phyloP scores from a whole-genome alignment of 805 yeast species.

The Myxozyma sirexii region DNA sequence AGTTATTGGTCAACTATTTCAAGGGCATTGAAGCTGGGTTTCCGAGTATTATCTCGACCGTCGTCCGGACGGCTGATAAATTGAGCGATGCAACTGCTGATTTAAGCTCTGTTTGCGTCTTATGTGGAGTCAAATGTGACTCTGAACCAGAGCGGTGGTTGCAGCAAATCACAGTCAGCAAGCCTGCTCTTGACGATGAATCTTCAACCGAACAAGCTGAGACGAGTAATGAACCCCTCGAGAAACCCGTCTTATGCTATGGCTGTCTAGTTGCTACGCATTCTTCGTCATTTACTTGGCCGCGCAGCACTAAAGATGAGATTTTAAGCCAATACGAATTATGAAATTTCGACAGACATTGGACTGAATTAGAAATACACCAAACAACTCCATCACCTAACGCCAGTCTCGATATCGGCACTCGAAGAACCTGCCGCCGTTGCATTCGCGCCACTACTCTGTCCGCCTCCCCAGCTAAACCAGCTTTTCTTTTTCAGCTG shows the following conservation, averaged over 20 bases:
- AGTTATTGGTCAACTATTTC: constrained; percentile 74
- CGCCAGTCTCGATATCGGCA: background rate
- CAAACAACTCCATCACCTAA: background rate
- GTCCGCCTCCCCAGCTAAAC: constrained; percentile 6
- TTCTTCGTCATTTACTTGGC: constrained; percentile 42
- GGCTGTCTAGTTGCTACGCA: constrained; percentile 32
- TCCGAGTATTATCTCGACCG: constrained; percentile 89
- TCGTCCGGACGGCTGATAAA: constrained; percentile 84
- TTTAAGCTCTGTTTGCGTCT: constrained; percentile 53
- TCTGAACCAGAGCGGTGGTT: constrained; percentile 62
- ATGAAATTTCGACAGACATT: background rate
- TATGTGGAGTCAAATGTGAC: constrained; percentile 61
- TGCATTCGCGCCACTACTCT: background rate
- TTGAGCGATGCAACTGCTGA: constrained; percentile 72
- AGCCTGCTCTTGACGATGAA: constrained; percentile 45
- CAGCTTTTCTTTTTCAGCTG: background rate
- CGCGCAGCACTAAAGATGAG: constrained; percentile 44
- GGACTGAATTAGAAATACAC: background rate
- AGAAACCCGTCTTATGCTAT: constrained; percentile 19
- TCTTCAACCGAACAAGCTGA: background rate
- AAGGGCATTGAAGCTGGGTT: constrained; percentile 71
- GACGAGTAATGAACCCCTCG: background rate
- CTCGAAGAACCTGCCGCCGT: background rate
- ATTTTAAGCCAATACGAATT: constrained; percentile 53
- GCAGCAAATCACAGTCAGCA: constrained; percentile 63